Evolutionary conservation across 495 filamentous ascomycete genomes (phyloP), one percentile per base, ranked within the genome.

Genomic region (Trichocladium uniseriatum): DNA sequence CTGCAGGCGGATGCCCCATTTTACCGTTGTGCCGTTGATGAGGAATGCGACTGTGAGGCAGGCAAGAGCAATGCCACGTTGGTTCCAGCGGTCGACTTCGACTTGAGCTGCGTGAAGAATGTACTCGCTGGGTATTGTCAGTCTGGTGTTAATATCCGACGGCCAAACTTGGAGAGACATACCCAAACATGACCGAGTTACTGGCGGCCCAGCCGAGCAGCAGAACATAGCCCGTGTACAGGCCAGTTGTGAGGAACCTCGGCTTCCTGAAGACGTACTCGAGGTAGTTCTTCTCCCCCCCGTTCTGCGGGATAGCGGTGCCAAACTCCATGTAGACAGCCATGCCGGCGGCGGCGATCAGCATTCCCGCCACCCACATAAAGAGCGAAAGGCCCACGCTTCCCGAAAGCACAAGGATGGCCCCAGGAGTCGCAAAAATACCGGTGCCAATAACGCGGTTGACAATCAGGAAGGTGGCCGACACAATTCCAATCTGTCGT

Each of bases 371-470:
- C 2, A 84, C 52, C 84, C 84, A 90, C 32, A 88, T 62, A 35
- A 79, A 61, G 3, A 89, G 57, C 0, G 81, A 76, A 11, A 86
- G 65, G 6, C 84, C 86, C 6, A 85, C 69, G 53, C 84, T 88
- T 13, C 86, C 85, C 22, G 78, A 75, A 0, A 80, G 79, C 27
- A 75, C 68, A 9, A 82, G 69, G 51, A 90, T 85, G 13, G 77
- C 70, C 16, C 82, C 82, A 0, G 84, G 84, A 0, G 81, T 86
- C 1, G 84, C 81, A 58, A 88, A 90, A 56, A 90, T 84, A n/a
- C 84, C 86, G 48, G 78, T 82, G 0, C 86, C 86, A 45, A 90
- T 82, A 7, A 90, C 80, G 1, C 83, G 81, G n/a, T 74, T 74
- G 57, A 71, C 65, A 40, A 72, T 68, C 15, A 71, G 59, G 51